Evolutionary conservation across 1,284 basidiomycete genomes (phyloP), one percentile per base, ranked within the genome.

Genomic region (Ceratorhiza oryzae-sativae): DNA sequence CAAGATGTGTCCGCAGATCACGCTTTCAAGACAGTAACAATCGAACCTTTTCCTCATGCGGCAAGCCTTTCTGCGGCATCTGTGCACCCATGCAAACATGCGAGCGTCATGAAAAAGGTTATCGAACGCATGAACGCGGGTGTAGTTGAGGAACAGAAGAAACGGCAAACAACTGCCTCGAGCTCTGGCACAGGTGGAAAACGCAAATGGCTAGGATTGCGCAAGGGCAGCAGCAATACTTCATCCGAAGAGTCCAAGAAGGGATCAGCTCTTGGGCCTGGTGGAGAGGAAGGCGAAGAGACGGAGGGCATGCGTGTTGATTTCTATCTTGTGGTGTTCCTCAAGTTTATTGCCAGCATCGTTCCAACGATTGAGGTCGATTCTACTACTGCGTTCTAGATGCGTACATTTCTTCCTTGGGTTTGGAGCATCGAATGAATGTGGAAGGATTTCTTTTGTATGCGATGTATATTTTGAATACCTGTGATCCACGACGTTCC

Each of bases 41-140:
- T 98, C 81, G 97, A 99, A 80, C 89, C 92, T 0, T 99, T 99
- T 87, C 95, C 96, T 18, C 96, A 98, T 81, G 92, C 90, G 0
- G 83, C 88, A 3, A 88, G 90, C 32, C 85, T 95, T 71, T 91
- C 96, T 80, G 89, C 91, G 8, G 95, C 93, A 0, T 93, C 90
- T 0, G 96, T 99, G 10, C 97, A 99, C 79, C 97, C 97, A 0
- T 99, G 97, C 88, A 98, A 98, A 80, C 97, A 99, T 80, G 94
- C 96, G 0, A 94, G 90, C 79, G 97, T 99, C 70, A 99, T 99
- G 97, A 98, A 97, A 86, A 99, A 98, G 82, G 95, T 99, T 76
- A 98, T 99, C 78, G 96, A 98, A 80, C 87, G 96, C 71, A 98
- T 99, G 95, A 97, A 98, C 81, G 89, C 90, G 80, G 89, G 88